Conservation (phyloP, 169 alveolate genomes). For the Amoebophrya sp. region DNA sequence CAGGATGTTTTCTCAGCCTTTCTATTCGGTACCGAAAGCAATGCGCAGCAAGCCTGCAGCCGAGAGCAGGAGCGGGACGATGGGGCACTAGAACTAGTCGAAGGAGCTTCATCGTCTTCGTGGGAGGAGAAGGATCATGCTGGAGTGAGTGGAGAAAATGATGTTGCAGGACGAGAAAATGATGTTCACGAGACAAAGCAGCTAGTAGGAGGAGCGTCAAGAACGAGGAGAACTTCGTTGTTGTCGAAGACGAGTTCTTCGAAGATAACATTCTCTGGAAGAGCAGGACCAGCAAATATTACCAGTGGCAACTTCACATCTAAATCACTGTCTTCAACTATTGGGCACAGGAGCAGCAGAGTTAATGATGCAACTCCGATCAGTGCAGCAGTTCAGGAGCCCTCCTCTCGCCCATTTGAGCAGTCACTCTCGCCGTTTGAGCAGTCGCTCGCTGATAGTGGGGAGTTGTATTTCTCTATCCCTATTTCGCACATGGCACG, state of each 20-base stretch:
- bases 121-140: neutral
- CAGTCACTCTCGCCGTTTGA: neutral
- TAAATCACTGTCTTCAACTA: neutral
- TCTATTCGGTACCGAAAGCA: neutral
- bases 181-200: neutral
- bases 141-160: neutral
- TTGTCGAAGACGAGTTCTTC: neutral
- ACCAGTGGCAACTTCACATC: too few relatives aligned
- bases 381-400: neutral
- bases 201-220: neutral
- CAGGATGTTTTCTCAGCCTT: neutral
- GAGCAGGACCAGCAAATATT: neutral
- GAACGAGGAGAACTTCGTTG: neutral
- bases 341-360: neutral
- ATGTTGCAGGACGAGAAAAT: neutral
- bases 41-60: neutral
- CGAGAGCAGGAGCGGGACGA: neutral
- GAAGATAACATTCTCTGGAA: neutral
- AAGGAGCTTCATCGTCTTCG: neutral
- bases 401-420: neutral
- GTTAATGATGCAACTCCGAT: neutral
- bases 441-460: neutral
- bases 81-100: neutral
- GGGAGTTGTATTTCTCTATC: neutral
- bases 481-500: neutral